Percentiles rank a stretch among this genome's conserved stretches.
Evolutionary conservation across 495 filamentous ascomycete genomes (phyloP).

Genomic region (Hapsidospora chrysogenum): DNA sequence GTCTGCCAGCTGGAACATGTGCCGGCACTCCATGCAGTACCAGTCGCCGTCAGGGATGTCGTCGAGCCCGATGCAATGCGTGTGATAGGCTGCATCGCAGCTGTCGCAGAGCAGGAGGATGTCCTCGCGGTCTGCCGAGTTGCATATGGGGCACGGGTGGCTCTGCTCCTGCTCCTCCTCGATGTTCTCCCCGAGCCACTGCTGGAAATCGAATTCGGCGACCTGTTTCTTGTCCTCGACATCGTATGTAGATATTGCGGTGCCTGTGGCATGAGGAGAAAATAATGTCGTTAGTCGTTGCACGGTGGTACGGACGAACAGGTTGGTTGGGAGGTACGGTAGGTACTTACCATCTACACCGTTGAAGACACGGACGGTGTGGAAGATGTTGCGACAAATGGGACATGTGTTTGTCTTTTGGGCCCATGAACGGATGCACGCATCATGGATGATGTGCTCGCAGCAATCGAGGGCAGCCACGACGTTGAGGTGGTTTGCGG

Average conservation of each 20-base stretch:
- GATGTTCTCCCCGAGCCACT: constrained; percentile 55
- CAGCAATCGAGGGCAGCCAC: constrained; percentile 46
- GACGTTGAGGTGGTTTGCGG: constrained; percentile 12
- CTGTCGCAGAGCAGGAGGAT: constrained; percentile 71
- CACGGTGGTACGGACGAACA: neutral
- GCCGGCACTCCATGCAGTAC: constrained; percentile 69
- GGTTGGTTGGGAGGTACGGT: neutral
- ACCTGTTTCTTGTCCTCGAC: constrained; percentile 85
- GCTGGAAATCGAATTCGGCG: constrained; percentile 68
- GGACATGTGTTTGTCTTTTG: constrained; percentile 95
- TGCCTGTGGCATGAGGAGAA: constrained; percentile 32
- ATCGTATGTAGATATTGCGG: constrained; percentile 57
- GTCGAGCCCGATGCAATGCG: constrained; percentile 70
- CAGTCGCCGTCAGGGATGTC: constrained; percentile 54
- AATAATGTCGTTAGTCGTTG: neutral
- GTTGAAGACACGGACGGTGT: constrained; percentile 69
- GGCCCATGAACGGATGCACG: constrained; percentile 82
- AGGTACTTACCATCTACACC: constrained; percentile 53
- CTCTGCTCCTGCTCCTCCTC: constrained; percentile 46
- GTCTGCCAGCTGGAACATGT: constrained; percentile 29
- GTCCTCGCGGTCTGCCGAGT: constrained; percentile 56
- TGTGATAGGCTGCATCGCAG: constrained; percentile 73
- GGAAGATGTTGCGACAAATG: constrained; percentile 84
- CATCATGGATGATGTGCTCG: constrained; percentile 78
- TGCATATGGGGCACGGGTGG: constrained; percentile 69